Evolutionary conservation across 2,329 filamentous ascomycete species (phyloP).

Genomic region (Lasiodiplodia sp.): DNA sequence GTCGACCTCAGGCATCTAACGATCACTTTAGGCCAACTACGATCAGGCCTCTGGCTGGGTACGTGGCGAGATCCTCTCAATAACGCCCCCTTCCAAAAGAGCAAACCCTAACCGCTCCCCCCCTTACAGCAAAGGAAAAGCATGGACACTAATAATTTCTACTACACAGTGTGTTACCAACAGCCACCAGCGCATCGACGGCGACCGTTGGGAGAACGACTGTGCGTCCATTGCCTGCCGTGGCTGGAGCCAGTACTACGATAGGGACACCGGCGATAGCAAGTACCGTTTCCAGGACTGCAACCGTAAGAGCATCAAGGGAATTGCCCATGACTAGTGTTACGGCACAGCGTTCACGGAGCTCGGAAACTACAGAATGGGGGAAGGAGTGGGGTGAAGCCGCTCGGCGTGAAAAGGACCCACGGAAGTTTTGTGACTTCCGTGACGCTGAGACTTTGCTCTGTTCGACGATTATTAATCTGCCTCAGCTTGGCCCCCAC

Average conservation of each 20-base stretch:
- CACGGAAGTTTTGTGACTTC: too few species aligned
- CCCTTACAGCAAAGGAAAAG: too few species aligned
- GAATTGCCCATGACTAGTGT: neutral
- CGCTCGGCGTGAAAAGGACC: too few species aligned
- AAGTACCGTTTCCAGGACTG: neutral
- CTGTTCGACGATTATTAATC: too few species aligned
- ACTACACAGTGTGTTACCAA: neutral
- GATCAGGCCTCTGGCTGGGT: neutral
- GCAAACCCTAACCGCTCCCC: too few species aligned
- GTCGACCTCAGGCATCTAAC: neutral
- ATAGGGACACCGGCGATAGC: neutral
- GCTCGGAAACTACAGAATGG: too few species aligned
- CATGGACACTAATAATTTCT: neutral
- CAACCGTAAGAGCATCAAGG: neutral
- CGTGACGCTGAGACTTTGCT: too few species aligned
- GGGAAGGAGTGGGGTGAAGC: too few species aligned
- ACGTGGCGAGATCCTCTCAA: neutral
- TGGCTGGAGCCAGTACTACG: conserved; percentile 6
- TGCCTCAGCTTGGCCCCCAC: too few species aligned
- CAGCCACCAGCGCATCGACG: conserved; percentile 5
- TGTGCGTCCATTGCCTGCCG: neutral
- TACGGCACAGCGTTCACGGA: too few species aligned
- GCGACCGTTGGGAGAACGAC: conserved; percentile 1
- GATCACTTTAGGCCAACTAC: neutral
- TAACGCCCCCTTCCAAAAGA: too few species aligned